Evolutionary conservation across 2,329 filamentous ascomycete species (phyloP).

Genomic region (Ophidiomyces ophidiicola): DNA sequence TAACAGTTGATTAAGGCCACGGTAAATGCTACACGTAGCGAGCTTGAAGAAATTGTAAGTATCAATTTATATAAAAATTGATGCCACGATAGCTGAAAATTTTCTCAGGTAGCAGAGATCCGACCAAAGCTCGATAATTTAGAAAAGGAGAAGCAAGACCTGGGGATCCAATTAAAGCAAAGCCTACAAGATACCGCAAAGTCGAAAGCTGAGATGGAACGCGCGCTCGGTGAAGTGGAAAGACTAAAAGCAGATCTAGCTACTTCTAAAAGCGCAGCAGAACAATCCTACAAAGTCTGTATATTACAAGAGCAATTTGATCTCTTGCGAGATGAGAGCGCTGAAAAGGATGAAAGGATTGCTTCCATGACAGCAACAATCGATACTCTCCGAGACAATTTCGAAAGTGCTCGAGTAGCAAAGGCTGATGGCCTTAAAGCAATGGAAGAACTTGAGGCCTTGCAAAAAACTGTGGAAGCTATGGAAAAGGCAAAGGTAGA

Average conservation of each 20-base stretch:
- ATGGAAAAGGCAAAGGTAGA: slow-evolving; percentile 19
- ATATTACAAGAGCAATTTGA: slow-evolving; percentile 10
- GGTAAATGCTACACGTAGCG: not conserved
- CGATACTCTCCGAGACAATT: slow-evolving; percentile 19
- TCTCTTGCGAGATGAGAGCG: slow-evolving; percentile 19
- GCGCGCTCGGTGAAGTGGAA: slow-evolving; percentile 14
- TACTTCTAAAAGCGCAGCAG: slow-evolving; percentile 6
- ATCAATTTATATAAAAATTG: not conserved
- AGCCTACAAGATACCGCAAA: slow-evolving; percentile 5
- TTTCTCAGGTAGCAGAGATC: slow-evolving; percentile 4
- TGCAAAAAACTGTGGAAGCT: slow-evolving; percentile 22
- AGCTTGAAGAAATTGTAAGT: slow-evolving; percentile 8
- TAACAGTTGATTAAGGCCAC: slow-evolving; percentile 4
- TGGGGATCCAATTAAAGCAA: no score
- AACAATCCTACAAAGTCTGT: slow-evolving; percentile 6
- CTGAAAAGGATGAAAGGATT: slow-evolving; percentile 26
- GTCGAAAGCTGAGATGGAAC: slow-evolving; percentile 7
- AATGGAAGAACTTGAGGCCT: slow-evolving; percentile 16
- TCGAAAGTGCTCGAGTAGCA: slow-evolving; percentile 23
- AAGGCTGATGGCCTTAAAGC: slow-evolving; percentile 16
- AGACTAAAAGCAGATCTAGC: slow-evolving; percentile 14
- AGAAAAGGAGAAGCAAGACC: slow-evolving; percentile 15
- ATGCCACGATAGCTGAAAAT: not conserved
- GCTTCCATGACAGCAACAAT: slow-evolving; percentile 16
- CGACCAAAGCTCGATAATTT: slow-evolving; percentile 17